These are phyloP conservation scores for Suillus plorans DNA, from an alignment of 768 basidiomycete genomes.

Conservation along the genomic window DNA sequence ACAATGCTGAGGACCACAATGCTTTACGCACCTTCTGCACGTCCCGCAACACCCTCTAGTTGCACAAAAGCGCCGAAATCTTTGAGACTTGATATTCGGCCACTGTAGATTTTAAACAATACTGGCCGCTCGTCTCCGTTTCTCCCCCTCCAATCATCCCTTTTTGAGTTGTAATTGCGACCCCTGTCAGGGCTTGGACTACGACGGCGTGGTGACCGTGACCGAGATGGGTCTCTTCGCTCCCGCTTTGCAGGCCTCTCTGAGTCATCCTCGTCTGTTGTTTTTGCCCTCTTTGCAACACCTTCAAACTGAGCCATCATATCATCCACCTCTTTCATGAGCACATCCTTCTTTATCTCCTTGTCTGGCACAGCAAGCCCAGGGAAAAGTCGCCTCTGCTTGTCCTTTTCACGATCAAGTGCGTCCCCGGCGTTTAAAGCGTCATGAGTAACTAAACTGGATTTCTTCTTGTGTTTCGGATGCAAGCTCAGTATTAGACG, in stretches of 20 bases:
- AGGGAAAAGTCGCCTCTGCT: constrained; percentile 85
- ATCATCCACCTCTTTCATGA: constrained; percentile 88
- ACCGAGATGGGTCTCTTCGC: constrained; percentile 47
- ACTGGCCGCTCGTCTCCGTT: constrained; percentile 66
- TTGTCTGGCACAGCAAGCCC: constrained; percentile 83
- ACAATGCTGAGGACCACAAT: background rate
- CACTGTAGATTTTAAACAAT: constrained; percentile 92
- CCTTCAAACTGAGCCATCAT: constrained; percentile 75
- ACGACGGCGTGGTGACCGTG: constrained; percentile 45
- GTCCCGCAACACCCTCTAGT: constrained; percentile 82
- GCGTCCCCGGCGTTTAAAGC: constrained; percentile 30
- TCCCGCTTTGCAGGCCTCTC: constrained; percentile 58
- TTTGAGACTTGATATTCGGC: constrained; percentile 80
- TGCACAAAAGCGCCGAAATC: constrained; percentile 96
- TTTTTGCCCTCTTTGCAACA: constrained; percentile 57
- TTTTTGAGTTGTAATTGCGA: constrained; percentile 42
- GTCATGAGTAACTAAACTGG: constrained; percentile 37
- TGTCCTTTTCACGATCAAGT: constrained; percentile 58
- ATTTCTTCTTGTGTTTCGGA: constrained; percentile 88
- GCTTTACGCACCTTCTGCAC: constrained; percentile 78
- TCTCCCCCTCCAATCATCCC: constrained; percentile 41
- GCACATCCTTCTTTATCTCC: constrained; percentile 68
- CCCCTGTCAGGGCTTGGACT: constrained; percentile 64
- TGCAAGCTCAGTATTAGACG: constrained; percentile 93
- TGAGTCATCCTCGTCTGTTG: constrained; percentile 36